phyloP scores from a whole-genome alignment of 306 rosid genomes.

The Acacia melanoxylon region DNA sequence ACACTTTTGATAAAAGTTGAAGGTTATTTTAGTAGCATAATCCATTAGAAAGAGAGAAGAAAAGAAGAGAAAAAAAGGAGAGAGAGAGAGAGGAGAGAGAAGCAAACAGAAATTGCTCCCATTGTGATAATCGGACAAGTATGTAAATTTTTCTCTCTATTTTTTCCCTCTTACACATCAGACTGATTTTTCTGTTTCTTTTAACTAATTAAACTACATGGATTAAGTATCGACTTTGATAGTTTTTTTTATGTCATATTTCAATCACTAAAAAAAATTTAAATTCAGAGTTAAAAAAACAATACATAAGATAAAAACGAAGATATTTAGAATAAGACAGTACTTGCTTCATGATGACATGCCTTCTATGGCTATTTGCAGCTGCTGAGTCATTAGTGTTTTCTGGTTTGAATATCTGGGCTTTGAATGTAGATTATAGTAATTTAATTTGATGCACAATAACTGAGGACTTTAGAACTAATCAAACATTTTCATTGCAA shows the following conservation, averaged over 20 bases:
- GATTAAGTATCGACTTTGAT: no score
- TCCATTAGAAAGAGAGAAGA: no score
- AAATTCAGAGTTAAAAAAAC: neutral
- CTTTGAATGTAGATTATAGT: neutral
- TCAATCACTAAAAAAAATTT: neutral
- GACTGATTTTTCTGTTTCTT: no score
- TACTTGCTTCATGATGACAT: neutral
- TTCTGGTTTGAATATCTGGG: neutral
- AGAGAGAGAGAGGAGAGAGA: no score
- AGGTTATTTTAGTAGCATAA: no score
- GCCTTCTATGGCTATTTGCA: neutral
- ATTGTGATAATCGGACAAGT: no score
- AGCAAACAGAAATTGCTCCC: no score
- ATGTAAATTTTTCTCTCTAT: no score
- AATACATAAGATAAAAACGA: neutral
- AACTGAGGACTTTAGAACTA: neutral
- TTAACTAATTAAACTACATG: no score
- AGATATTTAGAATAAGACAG: neutral
- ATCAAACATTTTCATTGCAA: neutral
- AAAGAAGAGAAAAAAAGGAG: no score
- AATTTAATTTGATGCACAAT: neutral
- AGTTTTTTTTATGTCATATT: neutral
- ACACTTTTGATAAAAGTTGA: no score
- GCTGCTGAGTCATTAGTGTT: conserved; percentile 1
- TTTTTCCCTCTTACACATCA: no score